A percentile compares a stretch with the other conserved stretches of the same genome.
phyloP scores from a whole-genome alignment of 306 rosid genomes.

The Castanospermum australe region DNA sequence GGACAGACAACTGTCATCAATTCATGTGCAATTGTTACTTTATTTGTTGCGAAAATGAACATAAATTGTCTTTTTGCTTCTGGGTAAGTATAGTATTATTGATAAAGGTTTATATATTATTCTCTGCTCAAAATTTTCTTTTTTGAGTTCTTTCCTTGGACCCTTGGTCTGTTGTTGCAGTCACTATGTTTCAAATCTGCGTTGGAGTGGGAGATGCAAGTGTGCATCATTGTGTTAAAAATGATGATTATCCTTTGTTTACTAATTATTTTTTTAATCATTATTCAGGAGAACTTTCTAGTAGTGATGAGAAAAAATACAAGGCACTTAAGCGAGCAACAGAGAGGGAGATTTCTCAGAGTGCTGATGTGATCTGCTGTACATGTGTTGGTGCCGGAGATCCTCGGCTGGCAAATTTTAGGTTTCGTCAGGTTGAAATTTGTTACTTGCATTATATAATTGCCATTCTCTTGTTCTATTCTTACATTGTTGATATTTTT shows the following conservation, averaged over 20 bases:
- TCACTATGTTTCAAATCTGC: not conserved
- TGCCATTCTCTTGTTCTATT: not conserved
- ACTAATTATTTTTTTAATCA: not conserved
- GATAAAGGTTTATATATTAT: not conserved
- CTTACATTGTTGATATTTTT: constrained; percentile 22
- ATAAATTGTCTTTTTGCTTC: not conserved
- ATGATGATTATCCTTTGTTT: not conserved
- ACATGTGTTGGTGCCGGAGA: constrained; percentile 99
- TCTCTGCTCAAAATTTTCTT: not conserved
- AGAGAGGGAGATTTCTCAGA: constrained; percentile 99
- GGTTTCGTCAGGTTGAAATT: constrained; percentile 93
- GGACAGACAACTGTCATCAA: not conserved
- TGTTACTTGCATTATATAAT: constrained; percentile 1
- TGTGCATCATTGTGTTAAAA: constrained; percentile 2
- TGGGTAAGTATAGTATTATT: not conserved
- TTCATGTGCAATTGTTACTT: not conserved
- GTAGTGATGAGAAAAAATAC: constrained; percentile 97
- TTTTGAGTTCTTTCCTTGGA: too few relatives aligned
- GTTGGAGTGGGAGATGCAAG: not conserved
- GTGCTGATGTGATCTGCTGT: constrained; percentile 99
- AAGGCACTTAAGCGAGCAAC: constrained; percentile 98
- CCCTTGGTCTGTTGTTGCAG: not conserved
- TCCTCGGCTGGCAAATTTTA: constrained; percentile 92
- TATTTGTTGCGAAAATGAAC: not conserved
- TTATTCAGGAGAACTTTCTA: constrained; percentile 85